phyloP scores from a whole-genome alignment of 176 grass and related monocot species.

The Areca catechu region DNA sequence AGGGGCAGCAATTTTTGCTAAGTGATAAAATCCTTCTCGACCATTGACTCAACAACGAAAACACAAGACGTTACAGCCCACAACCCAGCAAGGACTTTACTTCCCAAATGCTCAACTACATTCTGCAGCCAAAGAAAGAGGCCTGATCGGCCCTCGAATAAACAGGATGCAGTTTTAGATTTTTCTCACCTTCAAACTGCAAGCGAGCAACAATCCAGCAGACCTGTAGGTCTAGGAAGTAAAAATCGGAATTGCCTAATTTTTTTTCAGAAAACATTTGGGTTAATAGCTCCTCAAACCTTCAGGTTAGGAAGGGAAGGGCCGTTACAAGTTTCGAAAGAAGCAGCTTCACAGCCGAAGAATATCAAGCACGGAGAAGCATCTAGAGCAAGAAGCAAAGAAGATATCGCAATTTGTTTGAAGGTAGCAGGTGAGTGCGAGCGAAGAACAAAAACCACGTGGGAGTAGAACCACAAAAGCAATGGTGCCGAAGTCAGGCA shows the following conservation, averaged over 20 bases:
- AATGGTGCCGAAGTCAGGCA: constrained; percentile 45
- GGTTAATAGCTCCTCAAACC: background rate
- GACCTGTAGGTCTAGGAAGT: constrained; percentile 5
- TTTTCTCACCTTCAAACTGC: background rate
- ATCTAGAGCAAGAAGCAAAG: background rate
- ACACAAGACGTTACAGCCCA: no score
- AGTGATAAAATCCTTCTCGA: no score
- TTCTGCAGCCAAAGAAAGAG: background rate
- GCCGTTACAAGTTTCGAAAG: background rate
- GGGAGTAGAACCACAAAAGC: constrained; percentile 37
- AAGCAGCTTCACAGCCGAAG: constrained; percentile 15
- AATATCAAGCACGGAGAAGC: constrained; percentile 10
- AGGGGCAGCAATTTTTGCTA: no score
- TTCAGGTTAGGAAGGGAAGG: background rate
- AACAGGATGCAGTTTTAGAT: background rate
- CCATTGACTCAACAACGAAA: no score
- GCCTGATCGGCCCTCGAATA: background rate
- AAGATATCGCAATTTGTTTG: constrained; percentile 6
- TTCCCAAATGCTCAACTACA: background rate
- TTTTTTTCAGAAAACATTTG: constrained; percentile 1
- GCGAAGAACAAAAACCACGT: constrained; percentile 79
- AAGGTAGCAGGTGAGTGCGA: constrained; percentile 41
- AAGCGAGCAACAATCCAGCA: background rate
- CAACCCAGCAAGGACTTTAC: no score
- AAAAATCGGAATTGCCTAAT: background rate